These are phyloP conservation scores for Pouteria campechiana DNA, from an alignment of 179 eudicot genomes.

Conservation along the genomic window DNA sequence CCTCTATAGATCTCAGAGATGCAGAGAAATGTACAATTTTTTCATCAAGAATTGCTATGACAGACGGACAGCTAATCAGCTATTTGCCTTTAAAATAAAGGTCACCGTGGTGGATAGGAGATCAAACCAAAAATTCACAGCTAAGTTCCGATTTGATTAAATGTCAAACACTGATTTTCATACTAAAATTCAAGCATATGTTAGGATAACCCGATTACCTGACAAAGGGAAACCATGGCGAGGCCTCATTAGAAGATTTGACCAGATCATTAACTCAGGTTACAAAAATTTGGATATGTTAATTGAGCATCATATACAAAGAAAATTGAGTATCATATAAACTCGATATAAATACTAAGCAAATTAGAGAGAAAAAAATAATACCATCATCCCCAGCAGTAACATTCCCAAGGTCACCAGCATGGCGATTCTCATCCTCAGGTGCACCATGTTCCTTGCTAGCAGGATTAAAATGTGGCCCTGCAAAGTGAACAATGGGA, in stretches of 20 bases:
- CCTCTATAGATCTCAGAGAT: no score
- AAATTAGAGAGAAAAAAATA: neutral
- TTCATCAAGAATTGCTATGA: no score
- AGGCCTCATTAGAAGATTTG: no score
- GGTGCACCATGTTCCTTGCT: constrained; percentile 94
- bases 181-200: no score
- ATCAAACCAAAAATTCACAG: no score
- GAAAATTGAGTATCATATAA: no score
- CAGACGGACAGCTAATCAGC: no score
- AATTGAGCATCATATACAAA: neutral
- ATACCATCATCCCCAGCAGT: constrained; percentile 82
- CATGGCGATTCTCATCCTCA: constrained; percentile 76
- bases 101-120: no score
- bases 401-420: constrained; percentile 93
- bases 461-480: constrained; percentile 81
- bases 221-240: neutral
- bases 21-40: no score
- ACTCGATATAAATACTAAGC: neutral
- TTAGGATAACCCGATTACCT: neutral
- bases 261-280: neutral
- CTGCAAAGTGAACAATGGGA: constrained; percentile 18
- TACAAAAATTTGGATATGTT: neutral
- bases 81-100: no score
- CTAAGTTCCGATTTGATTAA: no score
- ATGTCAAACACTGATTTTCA: no score